phyloP scores from a whole-genome alignment of 257 asterid genomes.

The Datura wrightii region DNA sequence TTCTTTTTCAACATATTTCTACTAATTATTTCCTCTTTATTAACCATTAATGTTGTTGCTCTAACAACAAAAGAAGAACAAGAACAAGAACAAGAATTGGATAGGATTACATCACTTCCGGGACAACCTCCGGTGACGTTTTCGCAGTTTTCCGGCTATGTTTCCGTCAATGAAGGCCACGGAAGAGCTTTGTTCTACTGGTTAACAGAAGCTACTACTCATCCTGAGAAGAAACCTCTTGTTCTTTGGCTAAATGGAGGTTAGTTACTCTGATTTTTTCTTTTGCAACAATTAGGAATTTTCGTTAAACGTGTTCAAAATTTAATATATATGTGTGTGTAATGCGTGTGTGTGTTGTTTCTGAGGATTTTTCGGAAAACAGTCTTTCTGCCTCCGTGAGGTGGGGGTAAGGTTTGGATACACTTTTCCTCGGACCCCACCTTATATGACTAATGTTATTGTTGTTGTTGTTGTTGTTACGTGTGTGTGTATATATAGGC shows the following conservation, averaged over 20 bases:
- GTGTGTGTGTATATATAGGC: too few relatives aligned
- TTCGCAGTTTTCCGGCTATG: slow-evolving; percentile 80
- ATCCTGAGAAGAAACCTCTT: slow-evolving; percentile 60
- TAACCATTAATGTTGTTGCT: slow-evolving; percentile 10
- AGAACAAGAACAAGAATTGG: slow-evolving; percentile 67
- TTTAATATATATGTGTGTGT: background rate
- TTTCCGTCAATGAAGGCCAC: slow-evolving; percentile 57
- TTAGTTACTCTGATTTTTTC: slow-evolving; percentile 9
- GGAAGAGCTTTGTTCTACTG: slow-evolving; percentile 90
- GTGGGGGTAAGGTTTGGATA: too few relatives aligned
- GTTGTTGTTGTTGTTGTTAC: too few relatives aligned
- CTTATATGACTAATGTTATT: too few relatives aligned
- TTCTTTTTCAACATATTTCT: background rate
- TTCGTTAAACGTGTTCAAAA: background rate
- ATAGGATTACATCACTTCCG: slow-evolving; percentile 63
- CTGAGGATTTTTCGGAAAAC: too few relatives aligned
- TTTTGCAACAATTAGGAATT: background rate
- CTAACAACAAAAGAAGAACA: slow-evolving; percentile 51
- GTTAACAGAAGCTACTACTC: slow-evolving; percentile 65
- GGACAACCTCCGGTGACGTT: slow-evolving; percentile 82
- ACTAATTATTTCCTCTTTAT: background rate
- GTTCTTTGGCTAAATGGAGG: slow-evolving; percentile 96
- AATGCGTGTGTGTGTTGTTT: too few relatives aligned
- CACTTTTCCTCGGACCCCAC: too few relatives aligned
- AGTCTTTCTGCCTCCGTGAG: too few relatives aligned